Base-by-base conservation (phyloP, 306 rosid species). In the Malus sieversii region DNA sequence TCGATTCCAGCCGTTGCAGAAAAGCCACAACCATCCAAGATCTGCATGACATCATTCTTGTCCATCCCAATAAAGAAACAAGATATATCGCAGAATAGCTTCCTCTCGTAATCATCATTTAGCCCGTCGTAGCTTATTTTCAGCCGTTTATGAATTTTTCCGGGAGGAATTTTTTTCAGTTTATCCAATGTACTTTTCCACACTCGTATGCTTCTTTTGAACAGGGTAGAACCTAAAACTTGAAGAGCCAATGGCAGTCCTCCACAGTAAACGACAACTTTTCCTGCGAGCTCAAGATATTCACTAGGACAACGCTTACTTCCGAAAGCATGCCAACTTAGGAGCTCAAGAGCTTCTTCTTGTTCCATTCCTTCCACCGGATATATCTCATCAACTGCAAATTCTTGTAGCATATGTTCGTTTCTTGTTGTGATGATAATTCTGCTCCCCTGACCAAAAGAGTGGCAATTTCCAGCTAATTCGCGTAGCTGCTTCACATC, bases 241-340 rank as follows among this genome's bases (percentile, higher is more conserved):
- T 82, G 66, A 59, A 84, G 83, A 14, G 88, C 90, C 4, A 87
- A 13, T 3, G 88, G 90, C 3, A 87, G 11, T 13, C 88, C 88
- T 7, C 81, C 70, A 59, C 77, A 78, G 10, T 80, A 82, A 44
- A 58, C 1, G 25, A 73, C 62, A 1, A 73, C 81, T 1, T 15
- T 2, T 60, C 35, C 72, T 1, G 86, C 68, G 6, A 87, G 78
- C 0, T 14, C 16, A 2, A 0, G 1, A 53, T 70, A 84, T 66
- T 76, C 29, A 2, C 0, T 40, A 1, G 82, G 82, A 8, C 11
- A 42, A 4, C 8, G 14, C 11, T 29, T 11, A n/a, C 45, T 33
- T 12, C 58, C 7, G 25, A 83, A 86, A 1, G 88, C 86, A 71
- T 87, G 81, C 86, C 78, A 72, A 32, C 66, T 76, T 4, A 83